Percentiles rank a stretch among this genome's conserved stretches.
These are phyloP conservation scores for Curvularia verruculosa DNA, from an alignment of 2,329 filamentous ascomycete species.

Conservation along the genomic window DNA sequence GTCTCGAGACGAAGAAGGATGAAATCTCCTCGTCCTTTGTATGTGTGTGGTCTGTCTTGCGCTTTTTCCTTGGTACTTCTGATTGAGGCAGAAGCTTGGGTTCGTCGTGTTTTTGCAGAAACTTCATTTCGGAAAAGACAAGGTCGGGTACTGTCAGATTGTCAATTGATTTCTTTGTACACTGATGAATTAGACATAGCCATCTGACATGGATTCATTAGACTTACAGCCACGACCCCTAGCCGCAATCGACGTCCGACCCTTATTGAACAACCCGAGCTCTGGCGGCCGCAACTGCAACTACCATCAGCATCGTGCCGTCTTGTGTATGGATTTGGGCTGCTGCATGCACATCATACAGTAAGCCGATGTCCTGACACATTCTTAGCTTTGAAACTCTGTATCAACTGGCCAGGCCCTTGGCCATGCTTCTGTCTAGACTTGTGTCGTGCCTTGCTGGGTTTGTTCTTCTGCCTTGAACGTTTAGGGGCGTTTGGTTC, in stretches of 20 bases:
- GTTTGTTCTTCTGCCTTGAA: conserved; percentile 31
- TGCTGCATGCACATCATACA: conserved; percentile 40
- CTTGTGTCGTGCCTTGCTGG: conserved; percentile 44
- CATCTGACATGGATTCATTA: conserved; percentile 1
- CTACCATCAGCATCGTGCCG: conserved; percentile 32
- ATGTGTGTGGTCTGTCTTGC: conserved; percentile 39
- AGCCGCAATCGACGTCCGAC: conserved; percentile 54
- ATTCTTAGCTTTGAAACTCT: conserved; percentile 55
- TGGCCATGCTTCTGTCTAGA: conserved; percentile 47
- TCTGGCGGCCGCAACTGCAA: conserved; percentile 52
- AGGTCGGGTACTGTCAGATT: conserved; percentile 55
- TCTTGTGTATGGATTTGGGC: background rate
- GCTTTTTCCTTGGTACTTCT: conserved; percentile 36
- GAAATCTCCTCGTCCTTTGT: conserved; percentile 53
- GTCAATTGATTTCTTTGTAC: conserved; percentile 17
- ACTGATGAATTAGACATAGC: background rate
- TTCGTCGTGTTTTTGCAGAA: conserved; percentile 50
- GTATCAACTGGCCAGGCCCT: conserved; percentile 46
- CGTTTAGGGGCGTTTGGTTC: conserved; percentile 32
- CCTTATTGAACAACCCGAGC: conserved; percentile 57
- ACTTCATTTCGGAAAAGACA: conserved; percentile 59
- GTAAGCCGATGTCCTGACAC: conserved; percentile 55
- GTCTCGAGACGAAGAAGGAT: conserved; percentile 51
- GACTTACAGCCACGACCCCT: conserved; percentile 52
- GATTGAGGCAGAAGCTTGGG: conserved; percentile 33